phyloP scores from a whole-genome alignment of 140 eudicot species.

The Senecio squalidus region DNA sequence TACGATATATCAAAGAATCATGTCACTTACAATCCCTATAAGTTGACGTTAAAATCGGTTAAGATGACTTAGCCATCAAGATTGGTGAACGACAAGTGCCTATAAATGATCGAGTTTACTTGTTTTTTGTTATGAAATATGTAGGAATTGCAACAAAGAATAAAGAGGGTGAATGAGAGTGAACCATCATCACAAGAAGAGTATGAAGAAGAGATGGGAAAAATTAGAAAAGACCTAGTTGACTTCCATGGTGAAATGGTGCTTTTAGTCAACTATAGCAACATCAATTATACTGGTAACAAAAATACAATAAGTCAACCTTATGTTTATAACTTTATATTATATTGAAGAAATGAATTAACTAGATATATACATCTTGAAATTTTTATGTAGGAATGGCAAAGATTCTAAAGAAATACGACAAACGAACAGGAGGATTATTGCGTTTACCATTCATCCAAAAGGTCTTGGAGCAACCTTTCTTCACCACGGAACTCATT shows the following conservation, averaged over 20 bases:
- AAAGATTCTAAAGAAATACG: conserved; percentile 87
- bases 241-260: conserved; percentile 94
- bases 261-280: conserved; percentile 70
- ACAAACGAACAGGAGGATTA: conserved; percentile 84
- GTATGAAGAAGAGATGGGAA: conserved; percentile 50
- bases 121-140: neutral
- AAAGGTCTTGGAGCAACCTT: conserved; percentile 73
- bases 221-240: conserved; percentile 65
- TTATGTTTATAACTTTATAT: neutral
- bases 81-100: neutral
- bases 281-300: conserved; percentile 75
- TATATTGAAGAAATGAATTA: neutral
- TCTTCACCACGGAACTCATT: conserved; percentile 75
- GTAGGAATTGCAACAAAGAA: conserved; percentile 67
- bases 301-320: neutral
- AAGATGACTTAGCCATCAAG: neutral
- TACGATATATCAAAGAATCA: no score
- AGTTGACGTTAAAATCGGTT: neutral
- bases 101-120: neutral
- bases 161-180: conserved; percentile 45
- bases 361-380: neutral
- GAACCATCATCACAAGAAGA: conserved; percentile 35
- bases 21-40: no score
- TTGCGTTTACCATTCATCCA: conserved; percentile 71
- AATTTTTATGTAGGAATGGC: conserved; percentile 55